These are phyloP conservation scores for Acanthamoeba royreba DNA, from an alignment of 208 protist species.

Conservation along the genomic window DNA sequence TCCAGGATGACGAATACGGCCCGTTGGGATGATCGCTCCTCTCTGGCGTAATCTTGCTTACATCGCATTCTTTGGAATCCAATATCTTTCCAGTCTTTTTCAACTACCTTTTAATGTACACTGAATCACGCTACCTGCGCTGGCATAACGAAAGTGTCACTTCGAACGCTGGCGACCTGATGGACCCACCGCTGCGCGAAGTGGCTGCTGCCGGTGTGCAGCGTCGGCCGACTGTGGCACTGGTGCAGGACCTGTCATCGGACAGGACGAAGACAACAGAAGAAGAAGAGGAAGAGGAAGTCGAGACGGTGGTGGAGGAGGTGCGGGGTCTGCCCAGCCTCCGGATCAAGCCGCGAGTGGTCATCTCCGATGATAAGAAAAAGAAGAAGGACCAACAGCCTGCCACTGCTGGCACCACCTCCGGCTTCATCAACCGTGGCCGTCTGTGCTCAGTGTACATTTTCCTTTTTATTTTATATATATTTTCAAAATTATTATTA, in stretches of 20 bases:
- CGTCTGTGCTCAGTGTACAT: slow-evolving; percentile 2
- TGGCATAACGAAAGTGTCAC: too few relatives aligned
- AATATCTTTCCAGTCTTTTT: too few relatives aligned
- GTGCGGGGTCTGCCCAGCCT: neutral
- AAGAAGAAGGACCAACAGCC: neutral
- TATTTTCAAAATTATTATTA: neutral
- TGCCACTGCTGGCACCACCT: neutral
- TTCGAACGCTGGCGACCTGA: too few relatives aligned
- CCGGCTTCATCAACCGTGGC: neutral
- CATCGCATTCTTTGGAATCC: too few relatives aligned
- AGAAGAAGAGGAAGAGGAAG: neutral
- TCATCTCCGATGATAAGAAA: neutral
- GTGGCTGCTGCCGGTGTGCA: too few relatives aligned
- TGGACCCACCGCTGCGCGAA: too few relatives aligned
- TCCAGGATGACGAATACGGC: neutral
- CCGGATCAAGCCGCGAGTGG: neutral
- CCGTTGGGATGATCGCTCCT: neutral
- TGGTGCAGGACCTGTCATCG: neutral
- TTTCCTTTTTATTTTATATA: neutral
- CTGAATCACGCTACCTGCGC: too few relatives aligned
- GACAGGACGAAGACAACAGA: neutral
- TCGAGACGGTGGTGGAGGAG: neutral
- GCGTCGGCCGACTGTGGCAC: too few relatives aligned
- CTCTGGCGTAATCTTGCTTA: too few relatives aligned
- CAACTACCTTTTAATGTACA: too few relatives aligned